These are phyloP conservation scores for Psilocybe sp. DNA, from an alignment of 768 basidiomycete species.

Conservation along the genomic window DNA sequence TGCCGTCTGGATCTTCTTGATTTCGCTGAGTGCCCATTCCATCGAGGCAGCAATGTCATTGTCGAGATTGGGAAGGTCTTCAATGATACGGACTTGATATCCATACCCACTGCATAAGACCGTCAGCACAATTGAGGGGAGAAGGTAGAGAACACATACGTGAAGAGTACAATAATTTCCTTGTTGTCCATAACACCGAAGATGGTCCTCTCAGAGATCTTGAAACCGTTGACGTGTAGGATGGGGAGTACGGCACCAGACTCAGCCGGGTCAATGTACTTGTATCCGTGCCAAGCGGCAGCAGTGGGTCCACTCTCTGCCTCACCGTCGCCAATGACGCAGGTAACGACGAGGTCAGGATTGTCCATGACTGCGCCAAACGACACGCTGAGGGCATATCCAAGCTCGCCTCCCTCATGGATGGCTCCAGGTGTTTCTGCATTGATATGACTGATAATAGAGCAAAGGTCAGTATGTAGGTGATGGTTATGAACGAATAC, in stretches of 20 bases:
- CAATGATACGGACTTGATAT: slow-evolving; percentile 85
- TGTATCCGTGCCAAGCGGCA: slow-evolving; percentile 81
- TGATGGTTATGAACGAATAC: neutral
- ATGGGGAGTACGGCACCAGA: slow-evolving; percentile 91
- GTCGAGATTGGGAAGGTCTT: slow-evolving; percentile 64
- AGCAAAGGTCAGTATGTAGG: neutral
- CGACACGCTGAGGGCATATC: slow-evolving; percentile 82
- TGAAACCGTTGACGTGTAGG: slow-evolving; percentile 84
- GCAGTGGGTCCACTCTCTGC: slow-evolving; percentile 81
- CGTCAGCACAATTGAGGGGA: slow-evolving; percentile 4
- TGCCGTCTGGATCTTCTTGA: slow-evolving; percentile 73
- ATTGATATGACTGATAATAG: slow-evolving; percentile 56
- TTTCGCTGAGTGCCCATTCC: slow-evolving; percentile 77
- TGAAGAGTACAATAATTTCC: slow-evolving; percentile 74
- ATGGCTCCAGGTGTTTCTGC: slow-evolving; percentile 87
- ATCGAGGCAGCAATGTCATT: slow-evolving; percentile 77
- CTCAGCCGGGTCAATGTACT: slow-evolving; percentile 89
- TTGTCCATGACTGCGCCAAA: slow-evolving; percentile 93
- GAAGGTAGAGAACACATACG: slow-evolving; percentile 36
- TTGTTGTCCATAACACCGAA: slow-evolving; percentile 90
- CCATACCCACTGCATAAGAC: slow-evolving; percentile 61
- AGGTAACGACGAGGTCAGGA: slow-evolving; percentile 77
- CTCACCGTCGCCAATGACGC: slow-evolving; percentile 88
- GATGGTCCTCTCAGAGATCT: slow-evolving; percentile 89
- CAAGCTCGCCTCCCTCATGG: slow-evolving; percentile 90